Evolutionary conservation across 2,329 filamentous ascomycete genomes (phyloP).

Genomic region (Hypomyces rosellus): DNA sequence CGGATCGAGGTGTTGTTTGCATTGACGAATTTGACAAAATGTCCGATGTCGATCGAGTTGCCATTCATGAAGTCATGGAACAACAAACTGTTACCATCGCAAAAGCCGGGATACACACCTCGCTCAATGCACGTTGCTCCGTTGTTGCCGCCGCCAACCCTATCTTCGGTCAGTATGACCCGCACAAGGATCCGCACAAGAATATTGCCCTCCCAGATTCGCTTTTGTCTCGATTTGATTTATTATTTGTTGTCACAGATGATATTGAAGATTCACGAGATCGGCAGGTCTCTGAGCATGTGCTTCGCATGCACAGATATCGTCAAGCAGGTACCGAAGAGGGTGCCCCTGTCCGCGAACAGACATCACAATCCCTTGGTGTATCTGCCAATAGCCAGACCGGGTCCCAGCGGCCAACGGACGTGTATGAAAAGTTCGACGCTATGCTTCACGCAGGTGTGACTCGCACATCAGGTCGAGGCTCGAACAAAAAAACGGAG

Average conservation of each 20-base stretch:
- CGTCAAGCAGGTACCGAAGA: constrained; percentile 89
- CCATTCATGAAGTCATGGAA: constrained; percentile 99
- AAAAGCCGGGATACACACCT: constrained; percentile 97
- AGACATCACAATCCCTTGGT: constrained; percentile 73
- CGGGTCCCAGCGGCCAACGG: constrained; percentile 67
- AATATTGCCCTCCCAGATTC: constrained; percentile 98
- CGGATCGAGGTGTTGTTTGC: constrained; percentile 92
- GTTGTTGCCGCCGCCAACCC: constrained; percentile 96
- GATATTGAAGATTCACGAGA: constrained; percentile 94
- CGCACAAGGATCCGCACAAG: constrained; percentile 96
- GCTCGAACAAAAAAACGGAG: constrained; percentile 69
- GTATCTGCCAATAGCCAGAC: constrained; percentile 77
- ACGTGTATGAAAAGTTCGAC: constrained; percentile 95
- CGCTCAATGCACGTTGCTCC: constrained; percentile 91
- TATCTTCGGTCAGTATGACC: constrained; percentile 96
- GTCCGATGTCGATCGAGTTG: constrained; percentile 95
- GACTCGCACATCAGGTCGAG: constrained; percentile 66
- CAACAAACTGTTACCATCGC: constrained; percentile 99
- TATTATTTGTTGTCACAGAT: constrained; percentile 95
- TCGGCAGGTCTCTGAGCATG: constrained; percentile 88
- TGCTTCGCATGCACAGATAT: constrained; percentile 94
- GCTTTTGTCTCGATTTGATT: constrained; percentile 93
- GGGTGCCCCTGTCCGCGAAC: constrained; percentile 87
- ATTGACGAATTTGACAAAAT: constrained; percentile 99
- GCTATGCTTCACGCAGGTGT: constrained; percentile 93